Evolutionary conservation across 2,329 filamentous ascomycete species (phyloP), one percentile per base, ranked within the genome.

Genomic region (Colletotrichum salicis): DNA sequence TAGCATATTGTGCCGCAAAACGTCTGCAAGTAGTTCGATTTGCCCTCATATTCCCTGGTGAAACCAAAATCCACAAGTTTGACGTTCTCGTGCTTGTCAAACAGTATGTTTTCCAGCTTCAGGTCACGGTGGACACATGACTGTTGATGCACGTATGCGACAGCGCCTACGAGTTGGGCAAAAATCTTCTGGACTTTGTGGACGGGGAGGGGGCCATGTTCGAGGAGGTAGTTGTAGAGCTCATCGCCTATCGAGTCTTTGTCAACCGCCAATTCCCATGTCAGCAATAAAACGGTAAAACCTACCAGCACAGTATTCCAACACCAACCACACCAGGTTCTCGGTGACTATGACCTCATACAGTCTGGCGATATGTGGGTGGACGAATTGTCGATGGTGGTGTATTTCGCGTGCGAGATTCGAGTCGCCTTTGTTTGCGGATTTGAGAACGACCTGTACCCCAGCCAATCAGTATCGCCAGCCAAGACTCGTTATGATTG

Each of bases 311-410:
- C 96, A 99, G 81, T 97, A 99, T 84, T 99, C 96, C 78, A 99
- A 85, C 35, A 97, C 96, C 79, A 99, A 88, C 96, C 96, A 99
- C 64, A 99, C 97, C 81, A 98, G 83, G 61, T 86, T 91, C 83
- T 99, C 96, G 1, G 96, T 99, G 74, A 99, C 95, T 77, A 99
- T 97, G 72, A 99, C 96, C 85, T 99, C 96, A 86, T 99, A 98
- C 27, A 99, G 86, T 62, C 96, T 90, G 57, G 96, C 95, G 77
- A 99, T 99, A 83, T 99, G 96, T 27, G 96, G 96, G 79, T 99
- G 96, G 75, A 97, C 89, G 82, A 99, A 98, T 82, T 99, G 96
- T 76, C 96, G 93, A 81, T 99, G 96, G 81, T 99, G 96, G 82
- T 99, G 96, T 77, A 99, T 99, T 82, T 99, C 96, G 77, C 96